A percentile compares a stretch with the other conserved stretches of the same genome.
phyloP scores from a whole-genome alignment of 352 stramenopile genomes.

The Phytophthora constricta region DNA sequence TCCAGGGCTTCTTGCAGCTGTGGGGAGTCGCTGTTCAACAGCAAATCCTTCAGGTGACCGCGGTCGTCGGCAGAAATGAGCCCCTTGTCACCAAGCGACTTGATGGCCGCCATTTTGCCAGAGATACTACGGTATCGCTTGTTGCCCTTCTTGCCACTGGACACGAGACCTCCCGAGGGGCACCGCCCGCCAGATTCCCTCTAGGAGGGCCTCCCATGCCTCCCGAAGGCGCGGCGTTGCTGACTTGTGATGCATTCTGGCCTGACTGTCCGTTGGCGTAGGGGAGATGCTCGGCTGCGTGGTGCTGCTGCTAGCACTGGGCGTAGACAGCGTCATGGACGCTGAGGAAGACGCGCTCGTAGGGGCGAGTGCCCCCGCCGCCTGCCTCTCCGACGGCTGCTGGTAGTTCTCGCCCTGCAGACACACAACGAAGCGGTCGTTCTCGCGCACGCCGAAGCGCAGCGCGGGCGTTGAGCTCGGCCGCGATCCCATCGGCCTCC shows the following conservation, averaged over 20 bases:
- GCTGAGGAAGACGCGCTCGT: slow-evolving; percentile 16
- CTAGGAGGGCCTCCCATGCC: slow-evolving; percentile 22
- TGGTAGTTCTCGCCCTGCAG: slow-evolving; percentile 77
- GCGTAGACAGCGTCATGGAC: slow-evolving; percentile 28
- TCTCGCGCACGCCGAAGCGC: slow-evolving; percentile 78
- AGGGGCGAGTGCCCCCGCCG: neutral
- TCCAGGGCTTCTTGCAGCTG: slow-evolving; percentile 79
- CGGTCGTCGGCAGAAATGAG: slow-evolving; percentile 75
- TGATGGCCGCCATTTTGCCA: slow-evolving; percentile 86
- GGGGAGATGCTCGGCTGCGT: slow-evolving; percentile 34
- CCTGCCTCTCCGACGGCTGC: slow-evolving; percentile 35
- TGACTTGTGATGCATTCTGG: slow-evolving; percentile 10
- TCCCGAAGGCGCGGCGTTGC: slow-evolving; percentile 18
- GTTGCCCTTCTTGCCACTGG: slow-evolving; percentile 62
- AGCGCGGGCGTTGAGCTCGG: slow-evolving; percentile 77
- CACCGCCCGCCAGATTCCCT: slow-evolving; percentile 22
- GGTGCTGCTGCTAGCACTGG: slow-evolving; percentile 19
- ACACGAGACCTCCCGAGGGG: slow-evolving; percentile 35
- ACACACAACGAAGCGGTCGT: slow-evolving; percentile 79
- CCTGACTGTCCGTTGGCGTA: slow-evolving; percentile 20
- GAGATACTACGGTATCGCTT: slow-evolving; percentile 83
- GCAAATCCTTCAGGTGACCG: slow-evolving; percentile 74
- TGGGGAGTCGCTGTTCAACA: slow-evolving; percentile 82
- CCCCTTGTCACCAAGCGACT: slow-evolving; percentile 74
- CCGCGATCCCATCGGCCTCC: slow-evolving; percentile 62